Percentiles rank a stretch among this genome's conserved stretches.
These are phyloP conservation scores for Syzygium aromaticum DNA, from an alignment of 345 rosid genomes.

Conservation along the genomic window DNA sequence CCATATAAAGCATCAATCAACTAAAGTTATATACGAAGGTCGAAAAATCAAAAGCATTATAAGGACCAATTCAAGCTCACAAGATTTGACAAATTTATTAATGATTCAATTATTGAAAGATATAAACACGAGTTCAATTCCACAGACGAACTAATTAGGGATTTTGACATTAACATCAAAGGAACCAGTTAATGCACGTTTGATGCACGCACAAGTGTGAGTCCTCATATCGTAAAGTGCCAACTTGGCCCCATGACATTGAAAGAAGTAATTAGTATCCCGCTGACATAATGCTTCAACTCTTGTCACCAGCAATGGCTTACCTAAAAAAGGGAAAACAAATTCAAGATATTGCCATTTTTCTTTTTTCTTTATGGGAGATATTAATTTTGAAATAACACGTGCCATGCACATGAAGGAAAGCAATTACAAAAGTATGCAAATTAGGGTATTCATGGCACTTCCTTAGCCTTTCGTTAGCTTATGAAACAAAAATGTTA, in stretches of 20 bases:
- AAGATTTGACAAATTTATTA: no score
- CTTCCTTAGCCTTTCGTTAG: no score
- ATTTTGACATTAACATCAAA: no score
- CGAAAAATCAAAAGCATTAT: no score
- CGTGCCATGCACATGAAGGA: neutral
- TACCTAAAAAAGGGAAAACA: neutral
- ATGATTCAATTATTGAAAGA: no score
- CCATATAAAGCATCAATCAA: no score
- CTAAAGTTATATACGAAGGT: no score
- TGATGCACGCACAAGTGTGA: neutral
- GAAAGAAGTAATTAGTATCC: neutral
- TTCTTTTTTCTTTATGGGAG: neutral
- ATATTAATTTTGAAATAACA: neutral
- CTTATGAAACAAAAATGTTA: neutral
- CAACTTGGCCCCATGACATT: neutral
- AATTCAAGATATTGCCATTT: neutral
- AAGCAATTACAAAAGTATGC: neutral
- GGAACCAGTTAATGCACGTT: no score
- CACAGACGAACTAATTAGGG: no score
- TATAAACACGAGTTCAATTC: no score
- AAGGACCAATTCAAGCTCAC: no score
- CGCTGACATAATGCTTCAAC: neutral
- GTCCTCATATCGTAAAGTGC: neutral
- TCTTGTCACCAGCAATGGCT: neutral
- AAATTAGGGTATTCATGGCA: no score